Conservation (phyloP, 2,329 filamentous ascomycete genomes). For the Cyanodermella asteris region DNA sequence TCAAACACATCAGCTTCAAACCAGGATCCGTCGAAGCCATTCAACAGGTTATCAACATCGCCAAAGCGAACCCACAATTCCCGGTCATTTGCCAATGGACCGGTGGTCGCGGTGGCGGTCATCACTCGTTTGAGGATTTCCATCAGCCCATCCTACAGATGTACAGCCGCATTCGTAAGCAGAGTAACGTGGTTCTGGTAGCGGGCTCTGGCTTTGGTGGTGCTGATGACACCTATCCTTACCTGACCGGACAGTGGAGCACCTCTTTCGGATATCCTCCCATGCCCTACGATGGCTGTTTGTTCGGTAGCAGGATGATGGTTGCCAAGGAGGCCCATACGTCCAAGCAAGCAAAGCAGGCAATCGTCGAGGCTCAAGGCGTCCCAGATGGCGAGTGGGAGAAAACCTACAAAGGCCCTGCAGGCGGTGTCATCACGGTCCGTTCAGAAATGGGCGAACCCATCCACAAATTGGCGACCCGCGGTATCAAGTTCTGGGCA, state of each 20-base stretch:
- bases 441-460: conserved; percentile 98
- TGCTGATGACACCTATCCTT: conserved; percentile 76
- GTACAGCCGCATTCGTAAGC: conserved; percentile 71
- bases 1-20: conserved; percentile 91
- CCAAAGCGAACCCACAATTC: conserved; percentile 81
- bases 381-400: conserved; percentile 72
- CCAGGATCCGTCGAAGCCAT: conserved; percentile 76
- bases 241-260: conserved; percentile 79
- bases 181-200: conserved; percentile 69
- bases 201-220: conserved; percentile 85
- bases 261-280: conserved; percentile 65
- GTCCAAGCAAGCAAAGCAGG: conserved; percentile 68
- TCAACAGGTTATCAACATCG: conserved; percentile 76
- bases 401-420: conserved; percentile 74
- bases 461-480: conserved; percentile 94
- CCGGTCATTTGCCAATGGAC: conserved; percentile 92
- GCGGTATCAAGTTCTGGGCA: conserved; percentile 89
- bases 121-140: conserved; percentile 91
- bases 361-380: conserved; percentile 68
- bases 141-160: conserved; percentile 78
- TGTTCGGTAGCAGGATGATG: conserved; percentile 90
- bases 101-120: conserved; percentile 76
- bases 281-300: conserved; percentile 84
- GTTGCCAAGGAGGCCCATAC: conserved; percentile 82
- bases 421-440: conserved; percentile 88